phyloP scores from a whole-genome alignment of 768 basidiomycete genomes.

The Suillus tomentosus region DNA sequence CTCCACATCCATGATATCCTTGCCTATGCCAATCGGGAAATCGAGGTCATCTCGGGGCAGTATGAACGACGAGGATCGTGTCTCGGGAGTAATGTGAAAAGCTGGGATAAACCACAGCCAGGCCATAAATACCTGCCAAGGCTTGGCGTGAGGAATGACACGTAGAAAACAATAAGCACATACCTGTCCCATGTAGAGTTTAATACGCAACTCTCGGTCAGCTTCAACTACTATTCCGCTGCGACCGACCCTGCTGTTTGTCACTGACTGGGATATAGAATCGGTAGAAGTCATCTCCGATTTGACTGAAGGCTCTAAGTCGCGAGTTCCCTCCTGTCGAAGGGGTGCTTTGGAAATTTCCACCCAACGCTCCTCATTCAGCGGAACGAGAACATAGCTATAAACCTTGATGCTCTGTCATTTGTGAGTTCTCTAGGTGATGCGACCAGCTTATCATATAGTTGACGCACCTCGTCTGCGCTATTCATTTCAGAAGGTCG shows the following conservation, averaged over 20 bases:
- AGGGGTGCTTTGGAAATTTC: slow-evolving; percentile 38
- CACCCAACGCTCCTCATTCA: slow-evolving; percentile 47
- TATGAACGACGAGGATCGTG: slow-evolving; percentile 36
- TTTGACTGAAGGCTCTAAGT: not conserved
- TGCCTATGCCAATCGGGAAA: slow-evolving; percentile 76
- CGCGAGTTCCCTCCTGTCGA: not conserved
- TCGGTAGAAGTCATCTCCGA: not conserved
- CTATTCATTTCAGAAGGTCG: slow-evolving; percentile 34
- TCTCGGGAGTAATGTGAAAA: slow-evolving; percentile 70
- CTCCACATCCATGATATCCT: slow-evolving; percentile 63
- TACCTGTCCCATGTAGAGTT: slow-evolving; percentile 75
- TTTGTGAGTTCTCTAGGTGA: slow-evolving; percentile 1
- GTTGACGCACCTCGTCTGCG: slow-evolving; percentile 35
- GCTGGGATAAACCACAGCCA: slow-evolving; percentile 89
- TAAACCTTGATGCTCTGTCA: slow-evolving; percentile 43
- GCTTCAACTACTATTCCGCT: slow-evolving; percentile 63
- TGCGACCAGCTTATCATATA: not conserved
- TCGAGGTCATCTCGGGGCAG: slow-evolving; percentile 69
- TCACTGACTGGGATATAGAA: slow-evolving; percentile 3
- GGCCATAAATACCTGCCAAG: slow-evolving; percentile 65
- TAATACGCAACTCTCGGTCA: slow-evolving; percentile 65
- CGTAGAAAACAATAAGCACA: slow-evolving; percentile 13
- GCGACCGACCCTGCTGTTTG: slow-evolving; percentile 20
- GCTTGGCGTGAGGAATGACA: slow-evolving; percentile 1
- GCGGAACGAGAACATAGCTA: slow-evolving; percentile 48